phyloP scores from a whole-genome alignment of 192 early-diverging fungal genomes.

The Rhizophagus clarus region DNA sequence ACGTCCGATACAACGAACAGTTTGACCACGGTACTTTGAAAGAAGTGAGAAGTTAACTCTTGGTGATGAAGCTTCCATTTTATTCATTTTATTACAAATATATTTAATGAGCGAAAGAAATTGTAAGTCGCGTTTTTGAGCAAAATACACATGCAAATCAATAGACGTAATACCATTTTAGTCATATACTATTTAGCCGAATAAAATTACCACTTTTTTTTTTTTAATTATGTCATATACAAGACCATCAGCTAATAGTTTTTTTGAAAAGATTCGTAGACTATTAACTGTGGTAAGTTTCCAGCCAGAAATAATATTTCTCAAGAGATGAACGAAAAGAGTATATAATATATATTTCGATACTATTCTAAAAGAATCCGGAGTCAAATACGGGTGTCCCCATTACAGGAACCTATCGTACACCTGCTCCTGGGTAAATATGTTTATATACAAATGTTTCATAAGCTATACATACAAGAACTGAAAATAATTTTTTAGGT shows the following conservation, averaged over 20 bases:
- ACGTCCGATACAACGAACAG: conserved; percentile 19
- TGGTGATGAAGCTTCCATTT: background rate
- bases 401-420: conserved; percentile 24
- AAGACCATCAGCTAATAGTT: background rate
- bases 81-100: background rate
- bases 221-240: background rate
- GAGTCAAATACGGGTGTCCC: conserved; percentile 24
- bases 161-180: too few relatives aligned
- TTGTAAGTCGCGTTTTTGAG: background rate
- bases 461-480: background rate
- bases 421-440: conserved; percentile 28
- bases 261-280: background rate
- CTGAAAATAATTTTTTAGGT: conserved; percentile 10
- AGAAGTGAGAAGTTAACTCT: conserved; percentile 17
- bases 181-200: too few relatives aligned
- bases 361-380: conserved; percentile 16
- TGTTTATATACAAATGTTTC: background rate
- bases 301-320: background rate
- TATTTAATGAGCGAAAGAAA: background rate
- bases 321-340: background rate
- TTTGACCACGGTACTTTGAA: background rate
- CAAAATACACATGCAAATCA: too few relatives aligned
- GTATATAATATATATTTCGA: background rate
- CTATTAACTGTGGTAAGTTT: background rate
- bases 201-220: background rate